These are phyloP conservation scores for Penicillium subrubescens DNA, from an alignment of 495 filamentous ascomycete species.

Conservation along the genomic window DNA sequence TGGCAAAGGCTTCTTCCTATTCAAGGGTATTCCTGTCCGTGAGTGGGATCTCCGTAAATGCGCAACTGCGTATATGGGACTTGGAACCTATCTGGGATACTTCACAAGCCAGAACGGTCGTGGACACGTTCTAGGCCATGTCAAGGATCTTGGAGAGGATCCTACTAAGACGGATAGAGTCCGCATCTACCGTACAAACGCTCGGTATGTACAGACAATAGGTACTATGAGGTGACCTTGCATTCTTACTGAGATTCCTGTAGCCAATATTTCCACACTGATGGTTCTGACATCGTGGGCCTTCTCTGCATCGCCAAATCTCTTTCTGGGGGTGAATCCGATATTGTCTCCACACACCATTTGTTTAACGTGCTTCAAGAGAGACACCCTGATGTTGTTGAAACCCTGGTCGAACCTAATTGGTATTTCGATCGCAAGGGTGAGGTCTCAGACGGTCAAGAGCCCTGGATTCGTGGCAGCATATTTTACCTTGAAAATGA, in stretches of 20 bases:
- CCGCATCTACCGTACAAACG: constrained; percentile 86
- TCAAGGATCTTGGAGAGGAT: constrained; percentile 88
- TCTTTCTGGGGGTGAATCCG: constrained; percentile 77
- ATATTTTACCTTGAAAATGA: constrained; percentile 71
- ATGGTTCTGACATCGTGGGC: constrained; percentile 76
- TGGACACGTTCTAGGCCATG: constrained; percentile 89
- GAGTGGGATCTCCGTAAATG: constrained; percentile 80
- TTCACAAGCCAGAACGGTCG: constrained; percentile 82
- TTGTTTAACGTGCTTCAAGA: constrained; percentile 75
- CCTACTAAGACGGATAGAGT: constrained; percentile 77
- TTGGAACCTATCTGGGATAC: constrained; percentile 85
- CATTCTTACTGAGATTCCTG: not conserved
- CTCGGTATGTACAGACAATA: constrained; percentile 53
- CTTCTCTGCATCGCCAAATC: constrained; percentile 77
- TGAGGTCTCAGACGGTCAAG: constrained; percentile 67
- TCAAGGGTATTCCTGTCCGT: constrained; percentile 77
- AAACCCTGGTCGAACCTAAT: constrained; percentile 65
- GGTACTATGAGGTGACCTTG: not conserved
- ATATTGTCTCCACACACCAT: constrained; percentile 71
- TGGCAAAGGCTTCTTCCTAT: constrained; percentile 88
- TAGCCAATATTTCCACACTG: constrained; percentile 77
- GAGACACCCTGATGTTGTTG: constrained; percentile 73
- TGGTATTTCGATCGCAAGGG: constrained; percentile 94
- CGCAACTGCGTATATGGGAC: constrained; percentile 85
- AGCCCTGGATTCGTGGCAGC: constrained; percentile 67